A percentile compares a stretch with the other conserved stretches of the same genome.
Conservation (phyloP, 805 yeast genomes). For the Candida sakaeoensis region DNA sequence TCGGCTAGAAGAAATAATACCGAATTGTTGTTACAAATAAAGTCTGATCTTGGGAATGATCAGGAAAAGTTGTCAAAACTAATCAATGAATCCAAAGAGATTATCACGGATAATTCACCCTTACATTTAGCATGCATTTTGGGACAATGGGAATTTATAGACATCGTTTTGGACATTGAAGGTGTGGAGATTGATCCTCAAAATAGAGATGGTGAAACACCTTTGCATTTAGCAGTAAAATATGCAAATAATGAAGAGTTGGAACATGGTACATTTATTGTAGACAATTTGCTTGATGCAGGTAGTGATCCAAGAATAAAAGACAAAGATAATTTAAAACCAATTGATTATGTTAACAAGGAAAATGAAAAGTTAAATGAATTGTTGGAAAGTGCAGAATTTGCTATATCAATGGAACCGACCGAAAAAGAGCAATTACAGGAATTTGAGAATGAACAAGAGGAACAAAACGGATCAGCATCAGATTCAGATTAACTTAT, state of each 20-base stretch:
- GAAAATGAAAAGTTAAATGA: conserved; percentile 56
- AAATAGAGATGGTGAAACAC: conserved; percentile 80
- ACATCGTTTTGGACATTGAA: conserved; percentile 75
- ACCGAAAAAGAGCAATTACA: conserved; percentile 29
- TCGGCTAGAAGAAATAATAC: conserved; percentile 85
- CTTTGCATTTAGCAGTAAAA: conserved; percentile 80
- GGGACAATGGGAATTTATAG: conserved; percentile 86
- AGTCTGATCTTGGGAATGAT: conserved; percentile 41
- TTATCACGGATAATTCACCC: conserved; percentile 76
- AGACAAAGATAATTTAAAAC: conserved; percentile 57
- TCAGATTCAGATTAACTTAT: conserved; percentile 26
- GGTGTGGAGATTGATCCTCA: conserved; percentile 87
- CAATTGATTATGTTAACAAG: conserved; percentile 62
- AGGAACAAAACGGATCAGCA: conserved; percentile 30
- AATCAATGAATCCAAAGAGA: conserved; percentile 61
- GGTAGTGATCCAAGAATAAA: conserved; percentile 72
- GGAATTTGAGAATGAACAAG: conserved; percentile 32
- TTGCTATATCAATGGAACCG: conserved; percentile 49
- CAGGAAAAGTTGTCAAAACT: conserved; percentile 39
- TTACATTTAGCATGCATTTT: conserved; percentile 76
- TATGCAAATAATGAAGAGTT: conserved; percentile 70
- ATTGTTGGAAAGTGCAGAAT: conserved; percentile 78
- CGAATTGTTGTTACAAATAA: conserved; percentile 61
- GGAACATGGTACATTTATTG: conserved; percentile 75
- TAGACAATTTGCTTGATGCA: conserved; percentile 82